Base-by-base conservation (phyloP, 768 basidiomycete genomes). In the Leccinellum luteum region DNA sequence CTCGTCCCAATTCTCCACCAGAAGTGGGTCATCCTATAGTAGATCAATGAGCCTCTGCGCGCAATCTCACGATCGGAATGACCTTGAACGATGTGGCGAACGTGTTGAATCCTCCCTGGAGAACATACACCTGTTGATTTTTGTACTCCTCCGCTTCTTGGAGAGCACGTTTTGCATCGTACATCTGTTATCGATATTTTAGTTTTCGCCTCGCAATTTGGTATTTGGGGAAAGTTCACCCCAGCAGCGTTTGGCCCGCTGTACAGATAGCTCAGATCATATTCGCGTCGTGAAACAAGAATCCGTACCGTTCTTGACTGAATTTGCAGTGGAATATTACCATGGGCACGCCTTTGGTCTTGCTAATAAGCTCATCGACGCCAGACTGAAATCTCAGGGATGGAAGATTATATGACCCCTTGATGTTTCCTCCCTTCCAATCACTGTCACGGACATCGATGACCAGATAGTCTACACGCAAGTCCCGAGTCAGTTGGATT, bases 391-490 rank as follows among this genome's bases (percentile, higher is more conserved):
- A 91, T 50, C 77, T 77, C 28, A 68, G 59, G 8, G 89, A 89
- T 1, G 92, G 92, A 32, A 78, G 66, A 65, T 89, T 83, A 57
- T 81, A 65, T 43, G 82, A 78, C 59, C 81, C 79, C 62, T 80
- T 84, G 69, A 94, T 90, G 68, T 93, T 87, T 35, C 92, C 92
- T 62, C 92, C 92, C 12, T 68, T 75, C 71, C 79, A 89, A 62
- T 94, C 92, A 55, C 86, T 82, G 69, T 92, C 91, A n/a, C 92
- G 85, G 31, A 94, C 92, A 69, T 94, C 92, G 41, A 94, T 81
- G 45, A 94, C 79, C 30, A 87, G 70, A 67, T 85, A 93, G 67
- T 92, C 89, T 72, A 51, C 44, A 35, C 13, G 30, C 31, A 41
- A 41, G 10, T 17, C 19, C 3, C 44, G 6, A 43, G 35, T 56